Percentiles rank a stretch among this genome's conserved stretches.
Evolutionary conservation across 495 filamentous ascomycete genomes (phyloP).

Genomic region (Aspergillus sparsus): DNA sequence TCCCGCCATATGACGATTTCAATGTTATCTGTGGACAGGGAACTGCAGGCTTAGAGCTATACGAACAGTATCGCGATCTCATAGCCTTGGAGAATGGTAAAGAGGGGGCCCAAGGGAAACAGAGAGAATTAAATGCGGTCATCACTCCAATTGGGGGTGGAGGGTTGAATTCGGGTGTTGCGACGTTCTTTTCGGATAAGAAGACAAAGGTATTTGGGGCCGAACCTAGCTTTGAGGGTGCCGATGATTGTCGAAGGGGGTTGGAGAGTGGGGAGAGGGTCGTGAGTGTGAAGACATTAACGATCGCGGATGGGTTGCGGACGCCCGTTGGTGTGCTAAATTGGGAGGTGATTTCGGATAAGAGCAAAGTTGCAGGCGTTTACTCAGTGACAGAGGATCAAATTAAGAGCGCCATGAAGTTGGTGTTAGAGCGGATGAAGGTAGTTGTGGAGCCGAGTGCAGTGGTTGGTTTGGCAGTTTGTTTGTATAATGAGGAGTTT

Average conservation of each 20-base stretch:
- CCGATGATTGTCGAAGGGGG: conserved; percentile 76
- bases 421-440: conserved; percentile 91
- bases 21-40: conserved; percentile 92
- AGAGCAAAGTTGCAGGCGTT: conserved; percentile 67
- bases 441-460: conserved; percentile 88
- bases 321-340: conserved; percentile 78
- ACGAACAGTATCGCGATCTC: conserved; percentile 63
- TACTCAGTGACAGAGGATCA: conserved; percentile 80
- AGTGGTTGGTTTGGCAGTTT: conserved; percentile 80
- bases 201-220: conserved; percentile 79
- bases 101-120: background rate
- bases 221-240: conserved; percentile 82
- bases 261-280: conserved; percentile 63
- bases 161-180: conserved; percentile 82
- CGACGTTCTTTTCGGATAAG: conserved; percentile 69
- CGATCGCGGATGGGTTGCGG: conserved; percentile 87
- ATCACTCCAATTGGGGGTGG: conserved; percentile 88
- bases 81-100: conserved; percentile 29
- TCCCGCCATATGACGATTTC: conserved; percentile 90
- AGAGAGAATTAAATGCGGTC: conserved; percentile 65
- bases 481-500: conserved; percentile 84
- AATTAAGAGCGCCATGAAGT: conserved; percentile 72
- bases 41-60: conserved; percentile 81
- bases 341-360: conserved; percentile 79
- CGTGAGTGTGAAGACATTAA: conserved; percentile 66